phyloP scores from a whole-genome alignment of 2,329 filamentous ascomycete species.

The Akanthomyces dipterigenus region DNA sequence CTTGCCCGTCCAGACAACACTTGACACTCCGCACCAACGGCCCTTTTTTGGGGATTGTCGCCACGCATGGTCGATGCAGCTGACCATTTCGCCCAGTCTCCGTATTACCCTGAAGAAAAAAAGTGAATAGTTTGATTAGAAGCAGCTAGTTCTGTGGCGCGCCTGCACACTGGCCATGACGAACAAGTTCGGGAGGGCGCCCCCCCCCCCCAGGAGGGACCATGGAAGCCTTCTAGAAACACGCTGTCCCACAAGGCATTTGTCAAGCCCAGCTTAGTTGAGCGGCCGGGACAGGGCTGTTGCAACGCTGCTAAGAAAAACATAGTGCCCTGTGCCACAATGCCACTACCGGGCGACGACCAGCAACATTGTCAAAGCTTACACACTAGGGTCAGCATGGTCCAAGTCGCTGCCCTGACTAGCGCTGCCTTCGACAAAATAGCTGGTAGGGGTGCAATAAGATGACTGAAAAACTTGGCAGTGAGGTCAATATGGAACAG shows the following conservation, averaged over 20 bases:
- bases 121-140: conserved; percentile 5
- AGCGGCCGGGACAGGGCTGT: neutral
- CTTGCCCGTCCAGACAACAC: neutral
- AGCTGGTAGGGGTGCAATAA: conserved; percentile 1
- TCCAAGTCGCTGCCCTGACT: conserved; percentile 6
- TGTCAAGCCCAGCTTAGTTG: neutral
- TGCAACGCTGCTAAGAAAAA: neutral
- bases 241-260: neutral
- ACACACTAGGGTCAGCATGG: conserved; percentile 2
- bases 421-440: neutral
- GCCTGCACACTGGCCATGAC: neutral
- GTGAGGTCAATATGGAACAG: neutral
- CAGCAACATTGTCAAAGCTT: conserved; percentile 3
- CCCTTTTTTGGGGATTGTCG: neutral
- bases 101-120: neutral
- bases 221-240: conserved; percentile 9
- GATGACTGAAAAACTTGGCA: conserved; percentile 4
- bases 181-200: neutral
- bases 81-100: neutral
- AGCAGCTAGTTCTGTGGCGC: neutral
- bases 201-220: neutral
- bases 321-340: neutral
- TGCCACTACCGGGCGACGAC: neutral
- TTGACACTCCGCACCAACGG: too few relatives aligned
- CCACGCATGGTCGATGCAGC: neutral